These are phyloP conservation scores for Castanea crenata DNA, from an alignment of 306 rosid genomes.

Conservation along the genomic window DNA sequence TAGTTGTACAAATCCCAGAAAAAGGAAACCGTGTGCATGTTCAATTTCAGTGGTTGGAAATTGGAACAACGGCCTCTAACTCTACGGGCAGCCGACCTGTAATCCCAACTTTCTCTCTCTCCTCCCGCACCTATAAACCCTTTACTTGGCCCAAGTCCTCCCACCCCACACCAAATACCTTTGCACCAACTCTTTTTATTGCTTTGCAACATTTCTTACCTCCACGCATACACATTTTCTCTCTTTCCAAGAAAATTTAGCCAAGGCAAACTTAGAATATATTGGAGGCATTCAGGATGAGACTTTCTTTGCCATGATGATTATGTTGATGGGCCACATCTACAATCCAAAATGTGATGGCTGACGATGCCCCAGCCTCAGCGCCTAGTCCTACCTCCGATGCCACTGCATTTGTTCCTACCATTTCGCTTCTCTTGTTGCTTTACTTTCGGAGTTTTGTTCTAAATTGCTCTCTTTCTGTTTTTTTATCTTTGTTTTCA, in stretches of 20 bases:
- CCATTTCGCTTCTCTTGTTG: slow-evolving; percentile 40
- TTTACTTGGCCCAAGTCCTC: not conserved
- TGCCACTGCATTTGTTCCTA: slow-evolving; percentile 37
- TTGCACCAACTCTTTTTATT: not conserved
- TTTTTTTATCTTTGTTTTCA: not conserved
- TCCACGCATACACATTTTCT: not conserved
- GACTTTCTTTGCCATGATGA: slow-evolving; percentile 27
- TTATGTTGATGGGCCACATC: slow-evolving; percentile 30
- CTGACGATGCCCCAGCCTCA: slow-evolving; percentile 49
- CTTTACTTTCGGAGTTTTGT: slow-evolving; percentile 41
- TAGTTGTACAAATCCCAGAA: not conserved
- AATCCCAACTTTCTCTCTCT: not conserved
- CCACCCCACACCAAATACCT: not conserved
- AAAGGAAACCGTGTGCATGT: not conserved
- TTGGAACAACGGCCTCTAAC: not conserved
- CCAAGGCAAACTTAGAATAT: not conserved
- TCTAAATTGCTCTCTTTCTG: not conserved
- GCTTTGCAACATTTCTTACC: not conserved
- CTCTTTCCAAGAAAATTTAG: not conserved
- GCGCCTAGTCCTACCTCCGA: slow-evolving; percentile 55
- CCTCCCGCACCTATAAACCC: slow-evolving; percentile 22
- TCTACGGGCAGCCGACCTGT: slow-evolving; percentile 32
- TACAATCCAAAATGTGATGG: slow-evolving; percentile 25
- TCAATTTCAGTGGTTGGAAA: not conserved
- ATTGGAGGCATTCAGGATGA: slow-evolving; percentile 44